Evolutionary conservation across 176 grass and related monocot genomes (phyloP).

Genomic region (Paspalum vaginatum): DNA sequence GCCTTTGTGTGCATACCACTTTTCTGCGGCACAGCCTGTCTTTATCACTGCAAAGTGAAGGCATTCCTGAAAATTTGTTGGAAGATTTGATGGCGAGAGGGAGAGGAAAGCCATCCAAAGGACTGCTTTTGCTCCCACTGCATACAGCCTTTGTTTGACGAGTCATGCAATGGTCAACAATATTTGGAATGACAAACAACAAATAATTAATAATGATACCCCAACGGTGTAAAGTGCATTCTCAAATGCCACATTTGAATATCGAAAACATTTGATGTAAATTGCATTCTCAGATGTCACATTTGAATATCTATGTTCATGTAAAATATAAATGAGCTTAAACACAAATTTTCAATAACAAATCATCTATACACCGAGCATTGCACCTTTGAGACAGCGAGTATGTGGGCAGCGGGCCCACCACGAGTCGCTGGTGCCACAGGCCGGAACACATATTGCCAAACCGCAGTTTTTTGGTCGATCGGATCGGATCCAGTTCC

Average conservation of each 20-base stretch:
- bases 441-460: constrained; percentile 13
- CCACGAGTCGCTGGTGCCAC: background rate
- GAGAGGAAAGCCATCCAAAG: background rate
- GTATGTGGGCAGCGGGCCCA: background rate
- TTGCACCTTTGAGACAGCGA: constrained; percentile 27
- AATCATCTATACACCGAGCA: too few relatives aligned
- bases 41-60: constrained; percentile 46
- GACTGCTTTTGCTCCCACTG: constrained; percentile 31
- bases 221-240: too few relatives aligned
- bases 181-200: background rate
- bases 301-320: background rate
- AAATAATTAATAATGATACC: background rate
- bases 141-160: background rate
- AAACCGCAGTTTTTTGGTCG: constrained; percentile 32
- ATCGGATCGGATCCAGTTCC: background rate
- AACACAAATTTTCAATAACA: too few relatives aligned
- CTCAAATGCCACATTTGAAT: background rate
- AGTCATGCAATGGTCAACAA: constrained; percentile 4
- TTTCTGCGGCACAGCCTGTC: constrained; percentile 35
- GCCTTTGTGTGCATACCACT: constrained; percentile 34
- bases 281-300: background rate
- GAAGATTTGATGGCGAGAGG: constrained; percentile 35
- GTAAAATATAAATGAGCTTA: too few relatives aligned
- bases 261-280: background rate
- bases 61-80: constrained; percentile 26